Conservation (phyloP, 2,329 filamentous ascomycete genomes). For the Coniochaeta sp. region DNA sequence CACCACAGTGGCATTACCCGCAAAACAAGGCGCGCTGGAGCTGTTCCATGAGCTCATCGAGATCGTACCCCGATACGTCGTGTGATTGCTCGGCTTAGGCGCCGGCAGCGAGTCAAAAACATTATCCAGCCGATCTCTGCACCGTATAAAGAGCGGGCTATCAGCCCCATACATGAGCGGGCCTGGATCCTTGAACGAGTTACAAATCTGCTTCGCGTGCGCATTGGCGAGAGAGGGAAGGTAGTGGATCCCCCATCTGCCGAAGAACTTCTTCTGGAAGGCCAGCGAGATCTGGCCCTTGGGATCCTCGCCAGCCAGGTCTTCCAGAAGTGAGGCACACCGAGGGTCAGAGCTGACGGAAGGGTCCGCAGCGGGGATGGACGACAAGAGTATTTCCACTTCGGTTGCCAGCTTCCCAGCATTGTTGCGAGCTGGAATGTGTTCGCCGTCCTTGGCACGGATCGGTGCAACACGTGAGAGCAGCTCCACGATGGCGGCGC, state of each 20-base stretch:
- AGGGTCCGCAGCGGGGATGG: conserved; percentile 25
- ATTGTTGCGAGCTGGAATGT: conserved; percentile 10
- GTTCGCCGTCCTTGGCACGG: conserved; percentile 23
- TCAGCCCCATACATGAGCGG: conserved; percentile 43
- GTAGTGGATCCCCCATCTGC: conserved; percentile 50
- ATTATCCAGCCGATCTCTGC: conserved; percentile 38
- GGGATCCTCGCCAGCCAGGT: conserved; percentile 33
- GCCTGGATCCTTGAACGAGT: conserved; percentile 54
- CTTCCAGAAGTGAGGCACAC: conserved; percentile 39
- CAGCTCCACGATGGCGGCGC: conserved; percentile 41
- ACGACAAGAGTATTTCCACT: conserved; percentile 3
- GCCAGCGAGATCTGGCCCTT: conserved; percentile 44
- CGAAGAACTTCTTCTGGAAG: conserved; percentile 29
- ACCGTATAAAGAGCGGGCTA: conserved; percentile 43
- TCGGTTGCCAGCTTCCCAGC: neutral
- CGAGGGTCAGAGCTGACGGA: conserved; percentile 19
- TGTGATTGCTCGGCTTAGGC: conserved; percentile 28
- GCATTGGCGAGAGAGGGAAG: conserved; percentile 48
- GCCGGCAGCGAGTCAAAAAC: conserved; percentile 40
- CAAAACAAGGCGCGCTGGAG: conserved; percentile 41
- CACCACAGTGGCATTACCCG: conserved; percentile 35
- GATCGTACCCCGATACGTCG: conserved; percentile 9
- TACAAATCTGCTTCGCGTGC: conserved; percentile 49
- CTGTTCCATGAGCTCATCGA: conserved; percentile 37
- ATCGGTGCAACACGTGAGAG: conserved; percentile 36